Conservation (phyloP, 441 rosid genomes). For the Brassica balearica region DNA sequence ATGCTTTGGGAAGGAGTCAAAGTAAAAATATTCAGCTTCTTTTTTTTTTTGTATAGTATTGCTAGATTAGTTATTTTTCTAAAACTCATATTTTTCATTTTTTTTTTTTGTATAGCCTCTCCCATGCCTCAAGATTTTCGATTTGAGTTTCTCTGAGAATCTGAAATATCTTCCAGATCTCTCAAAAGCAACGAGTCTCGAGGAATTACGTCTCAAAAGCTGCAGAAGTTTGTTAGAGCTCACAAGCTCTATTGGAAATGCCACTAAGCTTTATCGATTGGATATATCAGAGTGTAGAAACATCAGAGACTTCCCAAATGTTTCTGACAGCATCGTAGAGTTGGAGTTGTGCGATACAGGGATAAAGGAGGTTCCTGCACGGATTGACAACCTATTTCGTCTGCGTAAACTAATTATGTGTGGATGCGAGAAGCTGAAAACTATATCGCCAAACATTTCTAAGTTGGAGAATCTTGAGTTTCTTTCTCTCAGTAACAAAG, state of each 20-base stretch:
- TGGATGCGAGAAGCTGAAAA: slow-evolving; percentile 12
- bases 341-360: background rate
- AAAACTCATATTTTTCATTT: background rate
- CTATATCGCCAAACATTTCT: slow-evolving; percentile 21
- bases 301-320: slow-evolving; percentile 17
- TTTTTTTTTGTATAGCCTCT: background rate
- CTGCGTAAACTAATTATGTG: background rate
- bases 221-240: background rate
- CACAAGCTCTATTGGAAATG: background rate
- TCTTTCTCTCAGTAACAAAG: slow-evolving; percentile 1
- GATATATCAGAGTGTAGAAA: background rate
- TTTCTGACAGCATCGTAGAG: background rate
- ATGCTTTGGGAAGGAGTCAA: background rate
- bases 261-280: background rate
- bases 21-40: background rate
- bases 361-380: slow-evolving; percentile 17
- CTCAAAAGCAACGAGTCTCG: background rate
- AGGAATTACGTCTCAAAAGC: background rate
- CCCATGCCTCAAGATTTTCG: background rate
- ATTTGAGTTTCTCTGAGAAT: background rate
- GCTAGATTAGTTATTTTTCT: background rate
- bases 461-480: slow-evolving; percentile 25
- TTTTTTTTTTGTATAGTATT: background rate
- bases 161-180: background rate
- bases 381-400: slow-evolving; percentile 3